These are phyloP conservation scores for Collybiopsis confluens DNA, from an alignment of 768 basidiomycete genomes.

Conservation along the genomic window DNA sequence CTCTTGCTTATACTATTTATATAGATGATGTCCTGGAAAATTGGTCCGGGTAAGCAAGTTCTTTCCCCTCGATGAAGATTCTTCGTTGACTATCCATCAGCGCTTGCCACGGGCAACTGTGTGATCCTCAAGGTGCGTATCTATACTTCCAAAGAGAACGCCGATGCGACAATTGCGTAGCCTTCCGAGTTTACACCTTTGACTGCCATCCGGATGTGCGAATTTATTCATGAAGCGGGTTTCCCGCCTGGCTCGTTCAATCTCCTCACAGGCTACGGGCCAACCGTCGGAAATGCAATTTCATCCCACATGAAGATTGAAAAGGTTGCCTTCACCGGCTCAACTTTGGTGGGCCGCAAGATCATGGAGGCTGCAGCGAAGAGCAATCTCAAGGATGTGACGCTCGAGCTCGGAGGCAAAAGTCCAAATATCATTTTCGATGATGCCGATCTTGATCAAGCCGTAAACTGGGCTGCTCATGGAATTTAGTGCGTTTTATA, in stretches of 20 bases:
- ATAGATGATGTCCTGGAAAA: constrained; percentile 56
- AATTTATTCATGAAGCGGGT: constrained; percentile 50
- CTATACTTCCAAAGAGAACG: too few relatives aligned
- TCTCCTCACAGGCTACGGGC: constrained; percentile 71
- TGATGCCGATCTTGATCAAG: constrained; percentile 67
- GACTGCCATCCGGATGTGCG: constrained; percentile 39
- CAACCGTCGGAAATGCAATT: constrained; percentile 67
- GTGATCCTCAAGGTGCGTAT: constrained; percentile 37
- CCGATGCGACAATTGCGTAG: constrained; percentile 18
- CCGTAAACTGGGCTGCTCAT: constrained; percentile 65
- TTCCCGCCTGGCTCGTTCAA: constrained; percentile 66
- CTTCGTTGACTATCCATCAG: too few relatives aligned
- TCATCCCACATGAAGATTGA: constrained; percentile 63
- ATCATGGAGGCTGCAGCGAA: constrained; percentile 77
- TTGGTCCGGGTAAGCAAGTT: constrained; percentile 44
- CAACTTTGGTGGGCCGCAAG: constrained; percentile 73
- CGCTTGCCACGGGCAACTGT: constrained; percentile 58
- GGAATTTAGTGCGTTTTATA: constrained; percentile 70
- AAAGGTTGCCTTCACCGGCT: constrained; percentile 87
- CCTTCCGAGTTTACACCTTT: constrained; percentile 60
- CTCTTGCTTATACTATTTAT: constrained; percentile 1
- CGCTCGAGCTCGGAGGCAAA: constrained; percentile 84
- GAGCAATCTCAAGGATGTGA: constrained; percentile 81
- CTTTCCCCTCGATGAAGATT: too few relatives aligned
- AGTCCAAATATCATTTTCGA: constrained; percentile 69